A percentile compares a stretch with the other conserved stretches of the same genome.
phyloP scores from a whole-genome alignment of 2,329 filamentous ascomycete genomes.

The Penicillium sclerotigenum region DNA sequence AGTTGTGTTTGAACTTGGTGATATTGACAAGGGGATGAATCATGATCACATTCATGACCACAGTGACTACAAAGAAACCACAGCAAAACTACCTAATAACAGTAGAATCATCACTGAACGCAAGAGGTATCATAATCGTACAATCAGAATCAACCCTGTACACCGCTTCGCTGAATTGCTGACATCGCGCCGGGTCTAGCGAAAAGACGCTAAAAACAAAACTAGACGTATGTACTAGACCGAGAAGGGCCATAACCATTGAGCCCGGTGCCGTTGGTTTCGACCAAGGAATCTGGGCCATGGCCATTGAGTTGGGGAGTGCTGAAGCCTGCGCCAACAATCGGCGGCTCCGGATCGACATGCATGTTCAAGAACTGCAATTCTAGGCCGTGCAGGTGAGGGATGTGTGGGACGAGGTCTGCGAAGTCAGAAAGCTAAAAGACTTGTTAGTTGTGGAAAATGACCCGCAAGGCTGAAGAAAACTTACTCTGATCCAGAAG shows the following conservation, averaged over 20 bases:
- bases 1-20: background rate
- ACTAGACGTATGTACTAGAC: constrained; percentile 43
- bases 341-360: constrained; percentile 40
- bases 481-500: constrained; percentile 50
- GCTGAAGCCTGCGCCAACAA: constrained; percentile 11
- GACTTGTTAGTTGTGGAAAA: constrained; percentile 7
- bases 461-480: background rate
- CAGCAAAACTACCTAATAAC: constrained; percentile 11
- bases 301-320: constrained; percentile 33
- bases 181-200: constrained; percentile 19
- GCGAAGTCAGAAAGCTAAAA: constrained; percentile 49
- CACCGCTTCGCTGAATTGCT: constrained; percentile 24
- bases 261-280: constrained; percentile 28
- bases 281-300: constrained; percentile 21
- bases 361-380: constrained; percentile 42
- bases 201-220: constrained; percentile 22
- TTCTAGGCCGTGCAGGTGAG: constrained; percentile 45
- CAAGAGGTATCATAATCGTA: constrained; percentile 46
- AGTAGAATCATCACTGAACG: constrained; percentile 29
- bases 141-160: constrained; percentile 37
- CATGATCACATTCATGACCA: background rate
- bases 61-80: background rate
- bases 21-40: background rate
- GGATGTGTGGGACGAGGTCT: constrained; percentile 48
- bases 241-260: constrained; percentile 38